Evolutionary conservation across 257 asterid genomes (phyloP), one percentile per base, ranked within the genome.

Genomic region (Anisodus acutangulus): DNA sequence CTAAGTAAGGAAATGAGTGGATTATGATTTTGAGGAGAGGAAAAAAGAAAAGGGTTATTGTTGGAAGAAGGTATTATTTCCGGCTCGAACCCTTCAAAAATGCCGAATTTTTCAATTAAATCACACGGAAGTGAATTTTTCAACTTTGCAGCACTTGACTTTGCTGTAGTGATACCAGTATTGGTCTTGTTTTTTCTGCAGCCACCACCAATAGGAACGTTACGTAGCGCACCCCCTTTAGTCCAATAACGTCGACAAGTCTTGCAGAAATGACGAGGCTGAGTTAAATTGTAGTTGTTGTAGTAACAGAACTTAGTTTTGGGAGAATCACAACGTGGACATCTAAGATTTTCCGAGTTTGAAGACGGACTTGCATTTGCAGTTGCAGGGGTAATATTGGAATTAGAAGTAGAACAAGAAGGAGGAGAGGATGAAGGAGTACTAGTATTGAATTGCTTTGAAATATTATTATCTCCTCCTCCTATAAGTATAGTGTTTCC

Each of bases 241-340:
- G 98, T 94, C 98, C 98, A 94, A 86, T 94, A 94, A 59, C 98
- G 98, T 78, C 97, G 96, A 87, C 98, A 94, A 9, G 98, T 90
- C 90, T 94, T 94, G 92, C 98, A 94, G 90, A 94, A 94, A 82
- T 94, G 97, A 86, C 98, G 98, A 0, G 98, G 98, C 85, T 94
- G 98, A 49, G 98, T 94, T 87, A 94, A 94, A 87, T 93, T 94
- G 90, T 94, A 94, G 94, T 94, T 94, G 92, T 94, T 94, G 91
- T 94, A 94, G 91, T 94, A 94, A 54, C 98, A 94, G 66, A 94
- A 94, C 62, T 94, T 94, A 0, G 98, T 94, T 91, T 93, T 94
- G 3, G 97, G 74, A 0, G 98, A 94, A 78, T 93, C 97, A 69
- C 98, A 94, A 9, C 98, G 93, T 0, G 98, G 98, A 83, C 98